Conservation (phyloP, 208 protist genomes). For the Leishmania amazonensis region DNA sequence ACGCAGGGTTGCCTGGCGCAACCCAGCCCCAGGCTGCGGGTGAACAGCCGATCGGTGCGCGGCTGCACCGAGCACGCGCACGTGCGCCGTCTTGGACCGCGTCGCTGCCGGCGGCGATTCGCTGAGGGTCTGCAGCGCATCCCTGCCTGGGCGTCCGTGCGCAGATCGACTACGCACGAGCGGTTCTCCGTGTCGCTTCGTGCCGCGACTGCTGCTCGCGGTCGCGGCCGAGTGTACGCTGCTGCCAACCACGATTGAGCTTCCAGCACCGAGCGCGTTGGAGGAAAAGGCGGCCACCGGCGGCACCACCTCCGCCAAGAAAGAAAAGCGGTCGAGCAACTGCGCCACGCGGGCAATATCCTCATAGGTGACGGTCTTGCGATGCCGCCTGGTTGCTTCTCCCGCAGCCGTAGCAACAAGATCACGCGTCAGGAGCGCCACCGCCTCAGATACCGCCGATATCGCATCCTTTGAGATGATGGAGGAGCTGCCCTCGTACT, state of each 20-base stretch:
- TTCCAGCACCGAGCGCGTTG: neutral
- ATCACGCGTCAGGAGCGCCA: constrained; percentile 65
- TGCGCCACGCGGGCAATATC: constrained; percentile 64
- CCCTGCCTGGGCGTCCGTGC: neutral
- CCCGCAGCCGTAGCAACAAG: constrained; percentile 49
- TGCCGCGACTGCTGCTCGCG: neutral
- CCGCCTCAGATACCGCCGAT: constrained; percentile 54
- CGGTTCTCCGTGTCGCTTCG: neutral
- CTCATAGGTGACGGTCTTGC: constrained; percentile 70
- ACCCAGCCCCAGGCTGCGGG: constrained; percentile 14
- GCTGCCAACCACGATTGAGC: constrained; percentile 24
- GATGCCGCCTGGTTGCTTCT: constrained; percentile 49
- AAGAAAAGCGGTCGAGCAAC: constrained; percentile 76
- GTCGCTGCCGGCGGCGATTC: neutral
- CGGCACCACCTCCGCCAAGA: constrained; percentile 60
- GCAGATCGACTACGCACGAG: constrained; percentile 3
- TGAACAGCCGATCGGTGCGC: neutral
- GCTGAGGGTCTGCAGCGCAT: no score
- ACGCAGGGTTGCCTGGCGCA: constrained; percentile 41
- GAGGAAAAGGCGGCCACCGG: constrained; percentile 13
- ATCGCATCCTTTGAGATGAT: constrained; percentile 61
- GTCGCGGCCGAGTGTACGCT: neutral
- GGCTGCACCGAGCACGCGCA: neutral
- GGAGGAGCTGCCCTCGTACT: constrained; percentile 53
- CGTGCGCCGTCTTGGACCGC: constrained; percentile 16